Conservation (phyloP, 192 early-diverging fungal species). For the Linnemannia hyalina region DNA sequence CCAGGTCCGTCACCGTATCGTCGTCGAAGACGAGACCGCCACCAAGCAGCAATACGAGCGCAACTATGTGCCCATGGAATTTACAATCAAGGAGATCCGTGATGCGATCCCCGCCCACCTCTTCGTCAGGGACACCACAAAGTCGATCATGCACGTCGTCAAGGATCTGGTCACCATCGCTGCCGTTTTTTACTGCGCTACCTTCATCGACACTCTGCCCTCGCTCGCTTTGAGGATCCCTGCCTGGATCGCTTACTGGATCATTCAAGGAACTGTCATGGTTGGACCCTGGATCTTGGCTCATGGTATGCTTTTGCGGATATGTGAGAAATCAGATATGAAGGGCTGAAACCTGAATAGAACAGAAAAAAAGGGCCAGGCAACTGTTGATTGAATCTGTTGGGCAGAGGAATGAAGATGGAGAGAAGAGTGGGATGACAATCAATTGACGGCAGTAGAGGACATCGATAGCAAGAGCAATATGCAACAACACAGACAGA, state of each 20-base stretch:
- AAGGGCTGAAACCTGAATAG: no score
- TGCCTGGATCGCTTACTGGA: conserved; percentile 88
- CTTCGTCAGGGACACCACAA: conserved; percentile 87
- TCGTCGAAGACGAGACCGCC: conserved; percentile 30
- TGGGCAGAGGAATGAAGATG: background rate
- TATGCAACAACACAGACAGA: background rate
- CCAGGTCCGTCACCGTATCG: conserved; percentile 29
- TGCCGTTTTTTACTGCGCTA: conserved; percentile 76
- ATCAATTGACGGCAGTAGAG: background rate
- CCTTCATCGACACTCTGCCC: conserved; percentile 70
- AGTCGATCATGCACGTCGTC: conserved; percentile 83
- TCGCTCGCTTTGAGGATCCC: conserved; percentile 60
- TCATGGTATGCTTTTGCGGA: conserved; percentile 63
- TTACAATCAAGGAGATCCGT: conserved; percentile 93
- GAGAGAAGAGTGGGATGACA: background rate
- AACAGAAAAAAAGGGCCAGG: background rate
- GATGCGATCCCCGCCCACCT: conserved; percentile 92
- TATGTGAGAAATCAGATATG: background rate
- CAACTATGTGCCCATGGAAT: conserved; percentile 72
- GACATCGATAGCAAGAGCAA: background rate
- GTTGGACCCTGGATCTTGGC: conserved; percentile 92
- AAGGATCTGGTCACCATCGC: conserved; percentile 83
- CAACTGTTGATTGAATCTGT: background rate
- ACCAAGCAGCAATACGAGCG: conserved; percentile 49
- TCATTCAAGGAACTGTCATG: conserved; percentile 83